These are phyloP conservation scores for Aphanocladium album DNA, from an alignment of 2,329 filamentous ascomycete genomes.

Conservation along the genomic window DNA sequence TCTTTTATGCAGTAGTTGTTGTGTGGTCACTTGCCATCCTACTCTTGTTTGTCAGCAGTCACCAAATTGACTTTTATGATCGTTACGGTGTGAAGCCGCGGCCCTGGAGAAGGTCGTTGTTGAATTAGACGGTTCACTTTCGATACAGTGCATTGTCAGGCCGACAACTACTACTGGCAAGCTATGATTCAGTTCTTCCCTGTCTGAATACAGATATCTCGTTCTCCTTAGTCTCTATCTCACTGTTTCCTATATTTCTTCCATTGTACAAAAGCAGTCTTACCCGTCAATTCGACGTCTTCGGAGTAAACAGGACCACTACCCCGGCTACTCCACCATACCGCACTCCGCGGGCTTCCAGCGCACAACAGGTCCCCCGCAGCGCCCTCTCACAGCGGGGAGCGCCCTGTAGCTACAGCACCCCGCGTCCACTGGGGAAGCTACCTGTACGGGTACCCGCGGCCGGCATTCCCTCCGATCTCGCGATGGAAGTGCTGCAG, in stretches of 20 bases:
- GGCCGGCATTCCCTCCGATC: constrained; percentile 14
- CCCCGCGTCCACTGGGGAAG: background rate
- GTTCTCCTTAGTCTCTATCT: background rate
- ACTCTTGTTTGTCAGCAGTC: too few species aligned
- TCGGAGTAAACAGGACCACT: constrained; percentile 1
- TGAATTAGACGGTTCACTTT: too few species aligned
- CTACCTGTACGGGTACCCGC: constrained; percentile 1
- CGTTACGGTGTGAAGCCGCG: too few species aligned
- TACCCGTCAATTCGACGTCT: background rate
- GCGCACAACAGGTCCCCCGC: background rate
- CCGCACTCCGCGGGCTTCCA: constrained; percentile 10
- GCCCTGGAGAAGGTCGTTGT: too few species aligned
- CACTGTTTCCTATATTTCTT: background rate
- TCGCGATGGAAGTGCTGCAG: background rate
- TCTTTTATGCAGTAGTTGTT: background rate
- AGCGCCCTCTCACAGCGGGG: background rate
- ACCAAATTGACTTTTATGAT: too few species aligned
- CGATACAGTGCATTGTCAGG: too few species aligned
- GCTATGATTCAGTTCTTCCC: too few species aligned
- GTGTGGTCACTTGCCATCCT: too few species aligned
- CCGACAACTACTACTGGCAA: too few species aligned
- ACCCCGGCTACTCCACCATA: constrained; percentile 4
- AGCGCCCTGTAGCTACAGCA: background rate
- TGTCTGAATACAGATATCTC: too few species aligned
- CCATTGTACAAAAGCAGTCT: background rate